phyloP scores from a whole-genome alignment of 345 rosid genomes.

The Citrus sp. region DNA sequence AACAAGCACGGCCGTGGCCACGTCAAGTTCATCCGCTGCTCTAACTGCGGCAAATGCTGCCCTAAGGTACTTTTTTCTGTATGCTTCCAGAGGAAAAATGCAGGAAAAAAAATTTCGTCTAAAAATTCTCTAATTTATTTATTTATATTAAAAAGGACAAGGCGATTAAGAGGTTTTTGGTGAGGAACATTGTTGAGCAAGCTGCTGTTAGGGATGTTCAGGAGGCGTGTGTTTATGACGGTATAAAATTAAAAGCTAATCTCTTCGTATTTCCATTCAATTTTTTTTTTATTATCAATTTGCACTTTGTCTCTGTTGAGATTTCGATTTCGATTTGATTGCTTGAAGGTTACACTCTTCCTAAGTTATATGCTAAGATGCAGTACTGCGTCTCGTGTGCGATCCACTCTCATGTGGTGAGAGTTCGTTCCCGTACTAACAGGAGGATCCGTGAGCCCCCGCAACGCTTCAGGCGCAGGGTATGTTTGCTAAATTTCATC shows the following conservation, averaged over 20 bases:
- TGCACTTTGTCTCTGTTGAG: not conserved
- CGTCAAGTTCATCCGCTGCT: constrained; percentile 82
- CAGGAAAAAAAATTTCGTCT: not conserved
- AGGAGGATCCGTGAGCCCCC: constrained; percentile 90
- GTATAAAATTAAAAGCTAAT: constrained; percentile 22
- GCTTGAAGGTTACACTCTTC: constrained; percentile 62
- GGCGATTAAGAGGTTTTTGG: constrained; percentile 83
- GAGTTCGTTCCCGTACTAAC: constrained; percentile 71
- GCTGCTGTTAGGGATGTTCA: constrained; percentile 93
- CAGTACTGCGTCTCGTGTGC: constrained; percentile 96
- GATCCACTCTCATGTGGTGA: constrained; percentile 94
- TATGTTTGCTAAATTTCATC: constrained; percentile 4
- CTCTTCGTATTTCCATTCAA: not conserved
- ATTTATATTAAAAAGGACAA: constrained; percentile 46
- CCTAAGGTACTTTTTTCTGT: constrained; percentile 51
- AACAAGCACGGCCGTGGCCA: constrained; percentile 97
- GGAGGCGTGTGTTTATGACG: constrained; percentile 81
- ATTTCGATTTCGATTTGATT: no score
- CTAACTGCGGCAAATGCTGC: constrained; percentile 92
- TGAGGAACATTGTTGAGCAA: constrained; percentile 89
- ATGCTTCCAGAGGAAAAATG: not conserved
- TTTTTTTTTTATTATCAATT: not conserved
- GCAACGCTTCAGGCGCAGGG: constrained; percentile 83
- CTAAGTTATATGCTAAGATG: constrained; percentile 76
- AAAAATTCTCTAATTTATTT: no score